phyloP scores from a whole-genome alignment of 2,329 filamentous ascomycete species.

The Claviceps sp. region DNA sequence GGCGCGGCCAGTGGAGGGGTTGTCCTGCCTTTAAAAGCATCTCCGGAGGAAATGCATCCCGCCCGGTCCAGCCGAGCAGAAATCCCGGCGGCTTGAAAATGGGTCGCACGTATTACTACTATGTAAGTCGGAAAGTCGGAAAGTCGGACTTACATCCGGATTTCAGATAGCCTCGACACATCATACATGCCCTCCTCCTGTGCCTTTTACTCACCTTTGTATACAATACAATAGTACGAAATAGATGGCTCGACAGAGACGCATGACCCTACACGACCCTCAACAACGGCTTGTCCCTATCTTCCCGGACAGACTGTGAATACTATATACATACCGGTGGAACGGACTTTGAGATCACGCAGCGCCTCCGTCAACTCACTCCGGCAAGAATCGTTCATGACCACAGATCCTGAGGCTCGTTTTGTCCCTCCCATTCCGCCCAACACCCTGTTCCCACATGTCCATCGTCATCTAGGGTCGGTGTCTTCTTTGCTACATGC shows the following conservation, averaged over 20 bases:
- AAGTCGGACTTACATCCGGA: constrained; percentile 23
- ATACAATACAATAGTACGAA: constrained; percentile 50
- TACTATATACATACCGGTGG: constrained; percentile 64
- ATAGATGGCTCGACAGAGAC: constrained; percentile 66
- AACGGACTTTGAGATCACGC: constrained; percentile 45
- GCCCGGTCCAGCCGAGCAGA: constrained; percentile 32
- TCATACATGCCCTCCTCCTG: background rate
- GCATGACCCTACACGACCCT: constrained; percentile 58
- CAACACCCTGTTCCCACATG: constrained; percentile 14
- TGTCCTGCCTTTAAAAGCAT: constrained; percentile 81
- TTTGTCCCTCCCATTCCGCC: constrained; percentile 54
- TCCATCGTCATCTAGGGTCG: constrained; percentile 15
- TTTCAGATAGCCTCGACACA: background rate
- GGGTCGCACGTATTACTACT: constrained; percentile 92
- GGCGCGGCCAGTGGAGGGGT: constrained; percentile 68
- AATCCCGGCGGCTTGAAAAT: constrained; percentile 68
- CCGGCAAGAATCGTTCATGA: constrained; percentile 46
- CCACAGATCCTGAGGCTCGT: constrained; percentile 66
- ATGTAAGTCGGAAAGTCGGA: constrained; percentile 60
- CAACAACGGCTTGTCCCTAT: constrained; percentile 69
- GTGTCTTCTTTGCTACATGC: constrained; percentile 18
- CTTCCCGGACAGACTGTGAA: constrained; percentile 83
- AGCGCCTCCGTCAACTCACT: constrained; percentile 54
- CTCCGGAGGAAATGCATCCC: constrained; percentile 59
- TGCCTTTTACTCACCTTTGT: background rate